phyloP scores from a whole-genome alignment of 2,329 filamentous ascomycete species.

The Aspergillus pseudonomiae region DNA sequence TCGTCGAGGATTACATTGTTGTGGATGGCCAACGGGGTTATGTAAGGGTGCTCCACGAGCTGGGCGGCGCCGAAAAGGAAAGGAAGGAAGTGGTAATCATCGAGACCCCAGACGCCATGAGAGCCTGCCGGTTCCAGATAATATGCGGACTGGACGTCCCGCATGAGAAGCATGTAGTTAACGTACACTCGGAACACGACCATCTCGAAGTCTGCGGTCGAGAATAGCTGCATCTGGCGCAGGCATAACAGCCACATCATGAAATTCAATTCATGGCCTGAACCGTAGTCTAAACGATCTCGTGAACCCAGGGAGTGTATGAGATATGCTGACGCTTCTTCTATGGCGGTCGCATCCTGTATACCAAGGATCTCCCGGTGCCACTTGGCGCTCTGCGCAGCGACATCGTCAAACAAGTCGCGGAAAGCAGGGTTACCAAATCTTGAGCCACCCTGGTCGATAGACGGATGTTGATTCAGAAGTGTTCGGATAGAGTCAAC shows the following conservation, averaged over 20 bases:
- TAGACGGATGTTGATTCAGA: slow-evolving; percentile 71
- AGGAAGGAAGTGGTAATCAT: slow-evolving; percentile 96
- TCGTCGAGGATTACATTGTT: slow-evolving; percentile 86
- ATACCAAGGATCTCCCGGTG: slow-evolving; percentile 46
- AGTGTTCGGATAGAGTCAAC: slow-evolving; percentile 70
- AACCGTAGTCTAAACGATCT: slow-evolving; percentile 90
- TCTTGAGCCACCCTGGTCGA: slow-evolving; percentile 83
- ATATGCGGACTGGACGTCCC: slow-evolving; percentile 83
- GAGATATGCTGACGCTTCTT: slow-evolving; percentile 80
- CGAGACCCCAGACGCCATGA: slow-evolving; percentile 95
- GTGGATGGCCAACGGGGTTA: slow-evolving; percentile 80
- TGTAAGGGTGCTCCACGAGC: slow-evolving; percentile 79
- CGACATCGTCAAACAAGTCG: slow-evolving; percentile 66
- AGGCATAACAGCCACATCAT: slow-evolving; percentile 95
- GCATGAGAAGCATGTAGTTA: slow-evolving; percentile 84
- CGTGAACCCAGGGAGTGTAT: slow-evolving; percentile 83
- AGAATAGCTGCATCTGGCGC: slow-evolving; percentile 72
- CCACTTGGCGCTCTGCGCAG: slow-evolving; percentile 43
- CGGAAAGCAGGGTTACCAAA: slow-evolving; percentile 96
- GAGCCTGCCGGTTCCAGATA: slow-evolving; percentile 97
- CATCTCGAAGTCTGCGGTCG: slow-evolving; percentile 67
- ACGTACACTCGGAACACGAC: slow-evolving; percentile 78
- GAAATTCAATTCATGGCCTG: slow-evolving; percentile 96
- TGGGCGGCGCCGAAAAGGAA: slow-evolving; percentile 95
- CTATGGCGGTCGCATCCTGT: slow-evolving; percentile 54